Base-by-base conservation (phyloP, 2,329 filamentous ascomycete genomes). In the Aotearoamyces nothofagi region DNA sequence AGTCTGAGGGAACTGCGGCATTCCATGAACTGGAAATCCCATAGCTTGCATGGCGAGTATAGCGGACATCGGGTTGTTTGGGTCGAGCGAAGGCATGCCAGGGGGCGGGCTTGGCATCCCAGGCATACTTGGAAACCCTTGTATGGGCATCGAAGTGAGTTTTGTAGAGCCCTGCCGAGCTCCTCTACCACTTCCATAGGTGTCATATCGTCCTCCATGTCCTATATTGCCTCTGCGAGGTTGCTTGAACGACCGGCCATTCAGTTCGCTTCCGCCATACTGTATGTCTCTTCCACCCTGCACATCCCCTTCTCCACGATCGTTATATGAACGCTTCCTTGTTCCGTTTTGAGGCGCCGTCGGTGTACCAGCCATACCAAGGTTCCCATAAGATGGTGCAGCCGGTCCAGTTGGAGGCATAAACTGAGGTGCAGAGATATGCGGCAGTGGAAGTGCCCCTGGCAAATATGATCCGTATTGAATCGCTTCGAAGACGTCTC, bases 401-500 rank as follows among this genome's bases (percentile, higher is more conserved):
- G 43, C 42, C 24, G 45, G 44, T 14, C 45, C 41, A 3, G 39
- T 37, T 7, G 47, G 41, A 9, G 46, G 44, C 28, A 37, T 37
- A 32, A 46, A 43, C 12, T 37, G 35, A 14, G 33, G 15, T n/a
- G 36, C 35, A 12, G 33, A 24, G 33, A 41, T 46, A 10, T 38
- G 39, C 12, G 36, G 36, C 17, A 59, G 54, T 25, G 58, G 58
- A 22, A 51, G 50, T 22, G 60, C 63, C 17, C 66, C 67, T 3
- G 70, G 69, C 2, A 68, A 46, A 46, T 74, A 78, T 4, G 63
- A 62, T 43, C 67, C 75, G 45, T 66, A 66, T 24, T 63, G 54
- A 33, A 87, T 64, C 4, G 69, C 69, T 28, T 65, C 52, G 43
- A 86, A 77, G 12, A 86, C 63, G 42, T 84, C 77, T 43, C 75